phyloP scores from a whole-genome alignment of 495 filamentous ascomycete genomes.

The Tuber borchii region DNA sequence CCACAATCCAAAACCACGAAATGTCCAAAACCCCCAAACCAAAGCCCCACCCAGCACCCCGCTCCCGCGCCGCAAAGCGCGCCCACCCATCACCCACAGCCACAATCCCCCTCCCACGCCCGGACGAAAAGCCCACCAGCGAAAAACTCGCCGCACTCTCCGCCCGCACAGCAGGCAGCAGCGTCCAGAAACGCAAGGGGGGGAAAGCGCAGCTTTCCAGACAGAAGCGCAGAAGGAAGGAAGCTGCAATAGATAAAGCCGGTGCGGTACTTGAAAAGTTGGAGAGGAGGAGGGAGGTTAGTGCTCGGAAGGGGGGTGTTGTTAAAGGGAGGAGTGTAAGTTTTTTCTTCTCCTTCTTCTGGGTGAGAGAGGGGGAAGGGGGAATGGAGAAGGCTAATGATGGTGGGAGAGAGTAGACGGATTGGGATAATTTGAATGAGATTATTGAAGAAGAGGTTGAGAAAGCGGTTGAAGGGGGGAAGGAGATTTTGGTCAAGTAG shows the following conservation, averaged over 20 bases:
- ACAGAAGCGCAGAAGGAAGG: conserved; percentile 54
- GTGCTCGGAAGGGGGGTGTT: conserved; percentile 71
- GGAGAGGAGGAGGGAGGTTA: conserved; percentile 86
- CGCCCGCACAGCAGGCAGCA: conserved; percentile 54
- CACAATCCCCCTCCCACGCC: conserved; percentile 20
- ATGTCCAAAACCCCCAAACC: conserved; percentile 32
- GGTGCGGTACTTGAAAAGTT: conserved; percentile 85
- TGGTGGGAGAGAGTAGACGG: conserved; percentile 11
- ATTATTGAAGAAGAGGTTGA: conserved; percentile 35
- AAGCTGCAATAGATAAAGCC: conserved; percentile 76
- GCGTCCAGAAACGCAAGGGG: conserved; percentile 57
- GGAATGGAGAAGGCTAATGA: neutral
- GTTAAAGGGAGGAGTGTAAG: conserved; percentile 80
- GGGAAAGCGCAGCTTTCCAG: conserved; percentile 67
- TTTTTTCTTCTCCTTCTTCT: conserved; percentile 54
- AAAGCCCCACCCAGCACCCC: conserved; percentile 27
- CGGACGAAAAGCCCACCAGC: conserved; percentile 21
- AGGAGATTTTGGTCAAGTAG: conserved; percentile 60
- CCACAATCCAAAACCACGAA: neutral
- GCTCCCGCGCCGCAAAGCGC: conserved; percentile 34
- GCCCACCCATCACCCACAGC: conserved; percentile 23
- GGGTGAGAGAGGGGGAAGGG: neutral
- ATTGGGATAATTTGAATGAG: conserved; percentile 29
- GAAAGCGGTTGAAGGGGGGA: conserved; percentile 19
- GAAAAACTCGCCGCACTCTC: conserved; percentile 61